phyloP scores from a whole-genome alignment of 495 filamentous ascomycete genomes.

The Bryoglossum gracile region DNA sequence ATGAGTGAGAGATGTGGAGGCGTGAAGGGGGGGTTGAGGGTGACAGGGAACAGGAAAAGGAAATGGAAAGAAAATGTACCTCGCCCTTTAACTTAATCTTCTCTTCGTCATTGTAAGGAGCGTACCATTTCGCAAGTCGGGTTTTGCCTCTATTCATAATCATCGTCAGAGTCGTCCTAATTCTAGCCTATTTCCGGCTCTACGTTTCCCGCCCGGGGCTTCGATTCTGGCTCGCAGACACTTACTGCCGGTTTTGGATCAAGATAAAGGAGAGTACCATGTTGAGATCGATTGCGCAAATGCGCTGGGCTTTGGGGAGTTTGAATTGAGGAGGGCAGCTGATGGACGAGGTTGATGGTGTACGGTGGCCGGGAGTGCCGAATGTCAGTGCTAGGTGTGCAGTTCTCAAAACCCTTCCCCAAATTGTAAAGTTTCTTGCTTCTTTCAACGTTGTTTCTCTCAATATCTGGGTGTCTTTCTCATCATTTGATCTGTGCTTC shows the following conservation, averaged over 20 bases:
- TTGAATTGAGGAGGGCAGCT: background rate
- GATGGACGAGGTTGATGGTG: conserved; percentile 1
- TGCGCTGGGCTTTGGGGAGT: background rate
- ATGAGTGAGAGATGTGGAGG: too few relatives aligned
- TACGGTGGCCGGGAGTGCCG: conserved; percentile 2
- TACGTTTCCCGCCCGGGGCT: background rate
- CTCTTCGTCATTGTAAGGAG: conserved; percentile 93
- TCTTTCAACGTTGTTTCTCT: background rate
- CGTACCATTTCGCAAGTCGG: conserved; percentile 97
- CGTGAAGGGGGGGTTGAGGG: conserved; percentile 28
- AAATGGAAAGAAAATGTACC: conserved; percentile 29
- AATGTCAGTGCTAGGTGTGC: background rate
- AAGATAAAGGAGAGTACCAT: conserved; percentile 94
- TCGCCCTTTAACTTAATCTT: conserved; percentile 96
- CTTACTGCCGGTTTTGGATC: conserved; percentile 93
- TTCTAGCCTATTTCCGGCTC: background rate
- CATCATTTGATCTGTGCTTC: too few relatives aligned
- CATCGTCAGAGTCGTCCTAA: too few relatives aligned
- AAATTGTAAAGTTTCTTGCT: background rate
- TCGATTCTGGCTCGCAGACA: conserved; percentile 10
- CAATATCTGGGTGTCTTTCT: too few relatives aligned
- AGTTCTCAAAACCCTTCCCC: background rate
- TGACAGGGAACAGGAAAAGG: background rate
- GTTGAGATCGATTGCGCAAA: background rate
- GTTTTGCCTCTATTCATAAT: conserved; percentile 99